Percentiles rank a stretch among this genome's conserved stretches.
Evolutionary conservation across 352 stramenopile genomes (phyloP).

Genomic region (Phytopythium mirpurense): DNA sequence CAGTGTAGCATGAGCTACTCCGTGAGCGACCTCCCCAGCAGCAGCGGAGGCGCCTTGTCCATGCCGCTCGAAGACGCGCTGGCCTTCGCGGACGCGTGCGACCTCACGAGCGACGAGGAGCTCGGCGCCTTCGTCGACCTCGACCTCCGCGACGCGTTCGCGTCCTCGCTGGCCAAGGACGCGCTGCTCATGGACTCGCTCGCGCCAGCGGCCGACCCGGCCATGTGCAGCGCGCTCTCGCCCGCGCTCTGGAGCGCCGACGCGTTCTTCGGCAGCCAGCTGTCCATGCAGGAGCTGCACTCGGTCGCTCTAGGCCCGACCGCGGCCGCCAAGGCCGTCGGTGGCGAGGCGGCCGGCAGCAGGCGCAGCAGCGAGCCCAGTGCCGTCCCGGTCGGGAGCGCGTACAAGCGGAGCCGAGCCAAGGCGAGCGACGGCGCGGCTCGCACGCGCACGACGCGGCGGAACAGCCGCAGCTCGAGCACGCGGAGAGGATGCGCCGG

Average conservation of each 20-base stretch:
- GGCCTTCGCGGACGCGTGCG: constrained; percentile 37
- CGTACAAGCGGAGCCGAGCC: constrained; percentile 17
- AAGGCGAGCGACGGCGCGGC: constrained; percentile 9
- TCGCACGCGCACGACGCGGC: neutral
- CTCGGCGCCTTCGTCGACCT: constrained; percentile 11
- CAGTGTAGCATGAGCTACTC: neutral
- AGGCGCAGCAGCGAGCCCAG: constrained; percentile 7
- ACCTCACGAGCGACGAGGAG: constrained; percentile 23
- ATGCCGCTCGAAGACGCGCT: constrained; percentile 29
- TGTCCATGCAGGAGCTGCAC: constrained; percentile 18
- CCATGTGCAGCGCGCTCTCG: neutral
- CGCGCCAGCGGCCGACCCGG: neutral
- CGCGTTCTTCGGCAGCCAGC: constrained; percentile 8
- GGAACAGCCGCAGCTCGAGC: neutral
- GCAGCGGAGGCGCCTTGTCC: neutral
- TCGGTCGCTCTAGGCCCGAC: constrained; percentile 11
- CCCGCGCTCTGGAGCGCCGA: neutral
- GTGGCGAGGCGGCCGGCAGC: neutral
- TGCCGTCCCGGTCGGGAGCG: constrained; percentile 4
- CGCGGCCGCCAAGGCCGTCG: neutral
- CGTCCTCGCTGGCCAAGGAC: constrained; percentile 11
- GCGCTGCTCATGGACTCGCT: constrained; percentile 1
- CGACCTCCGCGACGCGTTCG: constrained; percentile 16
- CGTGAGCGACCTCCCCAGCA: too few relatives aligned
- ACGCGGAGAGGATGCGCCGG: neutral